Percentiles rank a stretch among this genome's conserved stretches.
phyloP scores from a whole-genome alignment of 805 yeast species.

The Jamesozyma jinghongensis region DNA sequence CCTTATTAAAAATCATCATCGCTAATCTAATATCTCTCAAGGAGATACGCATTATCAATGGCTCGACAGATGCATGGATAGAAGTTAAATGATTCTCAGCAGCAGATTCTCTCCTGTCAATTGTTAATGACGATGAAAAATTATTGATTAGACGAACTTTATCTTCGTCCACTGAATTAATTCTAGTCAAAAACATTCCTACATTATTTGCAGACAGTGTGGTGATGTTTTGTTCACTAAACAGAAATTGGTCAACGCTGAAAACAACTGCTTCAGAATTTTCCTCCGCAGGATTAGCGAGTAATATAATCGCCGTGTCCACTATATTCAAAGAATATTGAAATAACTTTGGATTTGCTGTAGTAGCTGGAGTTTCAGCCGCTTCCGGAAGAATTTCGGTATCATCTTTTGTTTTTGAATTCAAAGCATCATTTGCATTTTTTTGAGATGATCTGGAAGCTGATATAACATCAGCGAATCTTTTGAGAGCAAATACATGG shows the following conservation, averaged over 20 bases:
- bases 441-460: conserved; percentile 7
- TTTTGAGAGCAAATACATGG: conserved; percentile 66
- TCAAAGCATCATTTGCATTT: neutral
- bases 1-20: conserved; percentile 59
- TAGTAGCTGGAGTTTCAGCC: neutral
- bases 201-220: conserved; percentile 65
- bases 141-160: conserved; percentile 77
- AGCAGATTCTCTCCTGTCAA: conserved; percentile 64
- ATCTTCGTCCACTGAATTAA: conserved; percentile 56
- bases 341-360: conserved; percentile 13
- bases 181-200: conserved; percentile 76
- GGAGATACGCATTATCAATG: conserved; percentile 71
- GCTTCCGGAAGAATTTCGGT: conserved; percentile 1
- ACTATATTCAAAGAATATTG: conserved; percentile 60
- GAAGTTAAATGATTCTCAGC: conserved; percentile 48
- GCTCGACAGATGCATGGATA: conserved; percentile 67
- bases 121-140: conserved; percentile 65
- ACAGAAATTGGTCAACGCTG: conserved; percentile 67
- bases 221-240: conserved; percentile 58
- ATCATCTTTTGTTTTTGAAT: neutral
- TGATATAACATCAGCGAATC: conserved; percentile 9
- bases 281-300: conserved; percentile 65
- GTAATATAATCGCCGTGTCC: conserved; percentile 64
- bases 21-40: conserved; percentile 82
- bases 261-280: conserved; percentile 85